These are phyloP conservation scores for Hevea brasiliensis DNA, from an alignment of 345 rosid species.

Conservation along the genomic window DNA sequence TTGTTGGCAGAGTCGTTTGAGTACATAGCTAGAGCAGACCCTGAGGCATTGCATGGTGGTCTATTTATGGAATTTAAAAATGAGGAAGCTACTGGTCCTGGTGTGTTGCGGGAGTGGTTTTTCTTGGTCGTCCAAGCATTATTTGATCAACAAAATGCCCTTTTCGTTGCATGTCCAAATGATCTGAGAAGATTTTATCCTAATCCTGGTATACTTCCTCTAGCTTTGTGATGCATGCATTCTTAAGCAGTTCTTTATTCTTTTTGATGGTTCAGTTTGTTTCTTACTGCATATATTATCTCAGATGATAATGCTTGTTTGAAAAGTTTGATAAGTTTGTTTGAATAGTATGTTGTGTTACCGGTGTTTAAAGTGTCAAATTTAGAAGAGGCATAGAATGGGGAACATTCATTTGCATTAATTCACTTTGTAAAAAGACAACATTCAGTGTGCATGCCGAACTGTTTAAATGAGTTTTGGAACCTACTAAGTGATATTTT, in stretches of 20 bases:
- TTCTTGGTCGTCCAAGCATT: slow-evolving; percentile 80
- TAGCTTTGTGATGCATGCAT: slow-evolving; percentile 10
- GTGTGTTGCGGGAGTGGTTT: slow-evolving; percentile 91
- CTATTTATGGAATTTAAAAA: slow-evolving; percentile 90
- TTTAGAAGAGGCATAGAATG: not conserved
- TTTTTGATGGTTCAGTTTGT: not conserved
- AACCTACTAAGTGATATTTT: too few species aligned
- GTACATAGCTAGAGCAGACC: slow-evolving; percentile 66
- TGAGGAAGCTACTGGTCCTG: slow-evolving; percentile 99
- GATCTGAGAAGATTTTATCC: slow-evolving; percentile 90
- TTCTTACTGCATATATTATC: not conserved
- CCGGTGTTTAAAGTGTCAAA: too few species aligned
- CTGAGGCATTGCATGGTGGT: slow-evolving; percentile 64
- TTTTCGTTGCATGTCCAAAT: slow-evolving; percentile 74
- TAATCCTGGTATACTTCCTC: slow-evolving; percentile 65
- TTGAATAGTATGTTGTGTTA: not conserved
- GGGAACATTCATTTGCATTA: not conserved
- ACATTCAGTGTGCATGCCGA: too few species aligned
- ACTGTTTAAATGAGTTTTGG: too few species aligned
- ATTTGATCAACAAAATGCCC: slow-evolving; percentile 64
- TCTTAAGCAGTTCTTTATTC: not conserved
- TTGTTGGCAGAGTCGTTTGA: slow-evolving; percentile 82
- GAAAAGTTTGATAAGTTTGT: too few species aligned
- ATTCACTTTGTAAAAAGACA: too few species aligned
- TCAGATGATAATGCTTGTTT: not conserved